Base-by-base conservation (phyloP, 176 grass and related monocot genomes). In the Tuctoria greenei region DNA sequence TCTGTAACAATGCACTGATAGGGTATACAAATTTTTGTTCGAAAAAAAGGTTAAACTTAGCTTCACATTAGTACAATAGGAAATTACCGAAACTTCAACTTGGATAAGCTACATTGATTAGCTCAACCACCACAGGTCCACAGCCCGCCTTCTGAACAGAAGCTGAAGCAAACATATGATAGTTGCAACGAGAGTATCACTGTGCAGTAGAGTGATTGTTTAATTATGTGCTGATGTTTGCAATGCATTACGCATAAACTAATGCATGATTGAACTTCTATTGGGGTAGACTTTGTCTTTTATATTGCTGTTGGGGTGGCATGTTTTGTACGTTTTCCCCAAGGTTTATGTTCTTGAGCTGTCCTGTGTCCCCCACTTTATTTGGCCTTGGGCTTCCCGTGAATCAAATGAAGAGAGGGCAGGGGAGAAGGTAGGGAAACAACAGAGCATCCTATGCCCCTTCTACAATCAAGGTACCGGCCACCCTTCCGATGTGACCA, bases 361-460 rank as follows among this genome's bases (percentile, higher is more conserved):
- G 87, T 82, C 83, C 15, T 74, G 64, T 69, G 38, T 31, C 75
- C 80, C 64, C 80, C 71, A 57, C 69, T 43, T 55, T 68, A 65
- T 38, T 67, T 71, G 80, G 55, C 44, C 56, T 79, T 73, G 86
- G 86, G 80, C 56, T 83, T 83, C 86, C 70, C 86, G 86, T 88
- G 86, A 88, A 83, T 46, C 75, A 75, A 51, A 46, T 16, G 13
- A 3, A 31, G 31, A 44, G 17, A 20, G 21, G 45, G 46, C 65
- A 46, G 57, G 74, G 82, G 74, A 64, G 74, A 72, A 72, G 66
- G 74, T 72, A 78, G 74, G n/a, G 86, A 69, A 73, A 63, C 80
- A 79, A 75, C 70, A 88, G 38, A 75, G 83, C 79, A 82, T 90
- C 83, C 87, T 74, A 79, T 82, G 83, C 68, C 34, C 72, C 51